Evolutionary conservation across 139 green algal species (phyloP), one percentile per base, ranked within the genome.

Genomic region (Chlamydomonas eustigma): DNA sequence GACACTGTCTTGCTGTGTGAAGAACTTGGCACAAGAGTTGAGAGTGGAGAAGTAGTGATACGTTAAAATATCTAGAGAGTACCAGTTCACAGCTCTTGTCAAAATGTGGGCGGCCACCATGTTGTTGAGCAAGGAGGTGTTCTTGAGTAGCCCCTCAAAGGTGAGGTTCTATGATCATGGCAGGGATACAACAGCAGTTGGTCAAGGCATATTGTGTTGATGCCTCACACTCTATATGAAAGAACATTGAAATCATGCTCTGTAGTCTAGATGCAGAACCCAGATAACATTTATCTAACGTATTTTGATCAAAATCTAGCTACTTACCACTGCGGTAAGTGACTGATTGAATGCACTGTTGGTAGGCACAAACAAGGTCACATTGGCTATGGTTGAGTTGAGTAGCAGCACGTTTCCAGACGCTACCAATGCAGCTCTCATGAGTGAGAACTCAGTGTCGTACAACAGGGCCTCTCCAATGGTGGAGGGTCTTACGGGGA

Each of bases 21-120:
- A 58, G 12, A 58, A 58, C 44, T 58, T 58, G 44, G 44, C 44
- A 58, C 44, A 58, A 18, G 44, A 58, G 44, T 58, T 58, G 44
- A 58, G 44, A 18, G 44, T 58, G 44, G 44, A 28, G 44, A 58
- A 58, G 44, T 58, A 58, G n/a, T n/a, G n/a, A n/a, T n/a, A n/a
- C 12, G 44, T 58, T 12, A 12, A 28, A 18, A 12, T 18, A 18
- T 12, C 44, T 58, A 58, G 44, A 18, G 44, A 12, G 12, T 58
- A 18, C 44, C 44, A 58, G 12, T 12, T 58, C 44, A 58, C 44
- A 58, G 18, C 44, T 18, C 44, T 12, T 28, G 12, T 58, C 12
- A 58, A 18, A 18, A 58, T 58, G 44, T 58, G 44, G 12, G 44
- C 44, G 44, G 12, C 18, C 12, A 58, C 44, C 44, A 58, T 28